Evolutionary conservation across 371 early-diverging fungal species (phyloP).

Genomic region (Mortierella sp.): DNA sequence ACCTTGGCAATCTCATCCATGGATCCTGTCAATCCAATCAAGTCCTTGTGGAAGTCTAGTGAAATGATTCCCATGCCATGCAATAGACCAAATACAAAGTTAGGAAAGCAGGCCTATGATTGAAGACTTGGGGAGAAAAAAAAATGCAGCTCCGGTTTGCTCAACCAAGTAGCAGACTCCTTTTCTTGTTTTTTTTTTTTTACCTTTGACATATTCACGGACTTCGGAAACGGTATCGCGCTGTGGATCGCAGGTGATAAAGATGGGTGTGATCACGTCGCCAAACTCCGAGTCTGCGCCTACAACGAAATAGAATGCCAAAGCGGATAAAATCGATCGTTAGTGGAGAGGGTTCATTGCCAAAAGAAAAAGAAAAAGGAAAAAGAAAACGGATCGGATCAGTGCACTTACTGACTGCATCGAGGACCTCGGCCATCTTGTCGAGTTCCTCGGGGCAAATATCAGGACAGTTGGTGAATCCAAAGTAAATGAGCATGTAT

Average conservation of each 20-base stretch:
- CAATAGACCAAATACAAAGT: neutral
- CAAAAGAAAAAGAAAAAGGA: neutral
- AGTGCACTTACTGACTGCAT: constrained; percentile 75
- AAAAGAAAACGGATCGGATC: neutral
- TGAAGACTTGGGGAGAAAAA: no score
- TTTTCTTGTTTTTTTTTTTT: neutral
- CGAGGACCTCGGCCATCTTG: constrained; percentile 94
- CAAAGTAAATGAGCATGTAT: constrained; percentile 94
- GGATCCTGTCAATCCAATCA: constrained; percentile 93
- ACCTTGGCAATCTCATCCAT: constrained; percentile 83
- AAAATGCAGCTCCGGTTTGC: no score
- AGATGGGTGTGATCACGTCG: constrained; percentile 84
- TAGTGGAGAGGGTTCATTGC: neutral
- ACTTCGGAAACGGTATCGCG: constrained; percentile 90
- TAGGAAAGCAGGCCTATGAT: no score
- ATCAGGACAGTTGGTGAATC: constrained; percentile 98
- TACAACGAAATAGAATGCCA: constrained; percentile 19
- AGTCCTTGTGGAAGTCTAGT: constrained; percentile 91
- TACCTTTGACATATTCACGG: constrained; percentile 84
- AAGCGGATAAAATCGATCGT: constrained; percentile 2
- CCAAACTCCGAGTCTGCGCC: constrained; percentile 64
- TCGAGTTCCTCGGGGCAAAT: constrained; percentile 99
- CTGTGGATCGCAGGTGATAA: constrained; percentile 97
- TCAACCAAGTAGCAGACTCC: no score
- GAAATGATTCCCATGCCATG: no score